These are phyloP conservation scores for Tripterygium wilfordii DNA, from an alignment of 177 flowering plant species.

Conservation along the genomic window DNA sequence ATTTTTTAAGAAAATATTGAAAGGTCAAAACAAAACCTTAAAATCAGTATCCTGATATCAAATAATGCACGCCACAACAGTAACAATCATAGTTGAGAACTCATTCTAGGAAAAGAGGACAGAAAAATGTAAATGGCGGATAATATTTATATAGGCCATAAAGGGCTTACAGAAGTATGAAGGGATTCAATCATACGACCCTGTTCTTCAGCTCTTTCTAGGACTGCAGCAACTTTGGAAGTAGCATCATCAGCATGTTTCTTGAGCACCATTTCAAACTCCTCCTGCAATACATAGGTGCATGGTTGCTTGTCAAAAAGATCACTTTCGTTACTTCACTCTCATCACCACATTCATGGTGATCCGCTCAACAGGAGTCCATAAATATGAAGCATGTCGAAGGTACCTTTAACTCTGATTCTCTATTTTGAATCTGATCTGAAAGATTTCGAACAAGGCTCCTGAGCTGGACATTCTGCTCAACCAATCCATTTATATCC, in stretches of 20 bases:
- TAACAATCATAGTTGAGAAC: no score
- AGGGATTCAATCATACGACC: slow-evolving; percentile 87
- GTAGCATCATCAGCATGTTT: slow-evolving; percentile 65
- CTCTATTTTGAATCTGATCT: slow-evolving; percentile 52
- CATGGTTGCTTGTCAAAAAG: no score
- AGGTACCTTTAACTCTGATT: slow-evolving; percentile 57
- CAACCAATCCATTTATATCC: slow-evolving; percentile 86
- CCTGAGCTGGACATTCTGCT: slow-evolving; percentile 91
- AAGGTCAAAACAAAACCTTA: background rate
- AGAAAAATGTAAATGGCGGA: background rate
- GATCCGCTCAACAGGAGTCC: no score
- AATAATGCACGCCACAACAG: no score
- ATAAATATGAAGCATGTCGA: no score
- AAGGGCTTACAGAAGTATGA: slow-evolving; percentile 68
- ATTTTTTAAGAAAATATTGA: background rate
- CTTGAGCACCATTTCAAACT: slow-evolving; percentile 63
- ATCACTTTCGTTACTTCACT: no score
- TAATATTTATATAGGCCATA: no score
- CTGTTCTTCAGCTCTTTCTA: slow-evolving; percentile 82
- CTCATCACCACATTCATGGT: no score
- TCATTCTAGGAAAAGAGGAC: no score
- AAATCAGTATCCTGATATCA: no score
- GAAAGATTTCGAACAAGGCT: slow-evolving; percentile 77
- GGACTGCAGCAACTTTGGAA: slow-evolving; percentile 67
- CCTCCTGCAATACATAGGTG: slow-evolving; percentile 59